These are phyloP conservation scores for Tolypocladium album DNA, from an alignment of 2,329 filamentous ascomycete genomes.

Conservation along the genomic window DNA sequence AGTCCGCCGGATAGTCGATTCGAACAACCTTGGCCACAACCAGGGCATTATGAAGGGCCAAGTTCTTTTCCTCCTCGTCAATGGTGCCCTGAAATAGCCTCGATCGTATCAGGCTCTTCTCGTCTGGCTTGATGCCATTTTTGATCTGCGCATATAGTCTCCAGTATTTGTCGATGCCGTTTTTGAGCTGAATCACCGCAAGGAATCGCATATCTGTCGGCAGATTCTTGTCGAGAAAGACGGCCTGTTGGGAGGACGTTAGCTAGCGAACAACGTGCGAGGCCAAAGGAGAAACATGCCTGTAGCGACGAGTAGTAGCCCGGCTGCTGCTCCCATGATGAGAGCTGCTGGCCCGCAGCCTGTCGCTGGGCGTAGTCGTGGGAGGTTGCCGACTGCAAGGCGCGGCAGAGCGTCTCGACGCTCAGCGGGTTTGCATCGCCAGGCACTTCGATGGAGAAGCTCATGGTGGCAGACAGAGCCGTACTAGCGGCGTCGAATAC, in stretches of 20 bases:
- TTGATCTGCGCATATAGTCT: conserved; percentile 44
- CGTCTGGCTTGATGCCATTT: conserved; percentile 60
- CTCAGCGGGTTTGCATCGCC: conserved; percentile 69
- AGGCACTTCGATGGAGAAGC: conserved; percentile 64
- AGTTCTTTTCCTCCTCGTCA: conserved; percentile 60
- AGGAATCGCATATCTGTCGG: conserved; percentile 75
- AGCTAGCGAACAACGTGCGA: background rate
- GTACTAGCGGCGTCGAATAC: background rate
- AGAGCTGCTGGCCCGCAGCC: conserved; percentile 58
- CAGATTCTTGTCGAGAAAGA: conserved; percentile 71
- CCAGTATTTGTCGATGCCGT: conserved; percentile 94
- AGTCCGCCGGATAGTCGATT: conserved; percentile 81
- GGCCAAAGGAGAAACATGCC: conserved; percentile 27
- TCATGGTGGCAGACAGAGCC: conserved; percentile 36
- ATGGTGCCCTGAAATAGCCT: conserved; percentile 68
- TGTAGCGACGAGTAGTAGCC: conserved; percentile 61
- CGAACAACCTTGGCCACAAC: conserved; percentile 80
- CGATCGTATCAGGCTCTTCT: conserved; percentile 67
- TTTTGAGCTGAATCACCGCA: conserved; percentile 89
- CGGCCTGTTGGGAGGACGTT: conserved; percentile 37
- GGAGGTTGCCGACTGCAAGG: conserved; percentile 53
- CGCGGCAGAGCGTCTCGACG: conserved; percentile 51
- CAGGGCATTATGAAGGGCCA: conserved; percentile 82
- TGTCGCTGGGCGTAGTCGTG: conserved; percentile 53
- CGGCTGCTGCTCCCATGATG: conserved; percentile 56